These are phyloP conservation scores for Starmerella powellii DNA, from an alignment of 805 yeast species.

Conservation along the genomic window DNA sequence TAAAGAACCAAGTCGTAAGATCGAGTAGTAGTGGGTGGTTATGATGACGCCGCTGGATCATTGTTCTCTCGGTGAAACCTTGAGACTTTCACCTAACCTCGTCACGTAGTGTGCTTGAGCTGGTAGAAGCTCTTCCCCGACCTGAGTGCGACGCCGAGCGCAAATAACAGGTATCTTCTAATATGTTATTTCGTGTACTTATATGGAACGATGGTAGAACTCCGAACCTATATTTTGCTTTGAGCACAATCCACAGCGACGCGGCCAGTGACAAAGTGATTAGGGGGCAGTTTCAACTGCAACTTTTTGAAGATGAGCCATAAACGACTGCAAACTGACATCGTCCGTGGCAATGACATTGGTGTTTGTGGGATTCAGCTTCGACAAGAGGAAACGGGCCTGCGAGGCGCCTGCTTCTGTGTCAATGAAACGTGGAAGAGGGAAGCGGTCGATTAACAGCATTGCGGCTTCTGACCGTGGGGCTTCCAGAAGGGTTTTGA, in stretches of 20 bases:
- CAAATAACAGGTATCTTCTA: too few species aligned
- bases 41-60: too few species aligned
- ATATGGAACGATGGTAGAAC: not conserved
- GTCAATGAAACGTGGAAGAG: constrained; percentile 92
- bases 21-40: too few species aligned
- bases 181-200: not conserved
- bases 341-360: constrained; percentile 93
- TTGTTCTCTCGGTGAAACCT: too few species aligned
- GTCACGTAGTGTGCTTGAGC: too few species aligned
- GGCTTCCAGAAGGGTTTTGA: constrained; percentile 72
- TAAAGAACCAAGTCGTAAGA: too few species aligned
- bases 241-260: too few species aligned
- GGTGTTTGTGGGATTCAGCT: constrained; percentile 85
- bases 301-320: constrained; percentile 84
- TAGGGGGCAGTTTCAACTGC: constrained; percentile 41
- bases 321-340: constrained; percentile 85
- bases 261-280: too few species aligned
- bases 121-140: too few species aligned
- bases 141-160: too few species aligned
- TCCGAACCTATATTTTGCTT: too few species aligned
- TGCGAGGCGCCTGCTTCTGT: constrained; percentile 98
- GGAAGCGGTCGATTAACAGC: constrained; percentile 84
- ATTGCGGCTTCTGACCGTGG: constrained; percentile 90
- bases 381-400: constrained; percentile 90
- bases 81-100: too few species aligned